phyloP scores from a whole-genome alignment of 208 protist species.

The Acanthamoeba castellanii region DNA sequence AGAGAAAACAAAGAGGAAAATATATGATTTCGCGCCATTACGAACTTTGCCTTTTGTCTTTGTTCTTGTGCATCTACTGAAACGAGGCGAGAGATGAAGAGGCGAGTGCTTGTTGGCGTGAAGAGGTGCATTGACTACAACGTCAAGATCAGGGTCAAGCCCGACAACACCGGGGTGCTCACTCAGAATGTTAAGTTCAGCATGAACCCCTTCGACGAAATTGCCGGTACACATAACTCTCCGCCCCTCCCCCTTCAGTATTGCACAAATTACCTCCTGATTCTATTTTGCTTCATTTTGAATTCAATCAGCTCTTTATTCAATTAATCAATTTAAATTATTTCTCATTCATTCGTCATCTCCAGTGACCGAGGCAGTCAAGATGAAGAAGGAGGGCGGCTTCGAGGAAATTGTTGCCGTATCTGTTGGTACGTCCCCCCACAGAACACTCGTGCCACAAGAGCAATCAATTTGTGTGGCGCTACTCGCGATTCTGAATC shows the following conservation, averaged over 20 bases:
- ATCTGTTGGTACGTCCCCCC: slow-evolving; percentile 90
- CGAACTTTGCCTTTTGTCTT: too few species aligned
- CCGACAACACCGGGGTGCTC: slow-evolving; percentile 95
- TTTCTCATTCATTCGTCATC: too few species aligned
- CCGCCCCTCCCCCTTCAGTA: neutral
- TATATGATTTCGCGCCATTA: too few species aligned
- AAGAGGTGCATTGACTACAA: slow-evolving; percentile 98
- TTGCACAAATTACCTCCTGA: neutral
- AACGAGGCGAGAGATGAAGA: too few species aligned
- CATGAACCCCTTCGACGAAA: slow-evolving; percentile 98
- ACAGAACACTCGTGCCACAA: too few species aligned
- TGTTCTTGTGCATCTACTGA: too few species aligned
- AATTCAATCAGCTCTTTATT: neutral
- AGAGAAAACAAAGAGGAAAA: too few species aligned
- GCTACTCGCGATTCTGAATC: too few species aligned
- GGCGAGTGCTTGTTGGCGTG: slow-evolving; percentile 96
- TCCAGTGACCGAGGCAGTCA: slow-evolving; percentile 94
- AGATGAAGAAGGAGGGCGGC: slow-evolving; percentile 93
- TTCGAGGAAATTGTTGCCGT: slow-evolving; percentile 93
- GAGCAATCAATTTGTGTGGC: too few species aligned
- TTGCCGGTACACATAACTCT: slow-evolving; percentile 89
- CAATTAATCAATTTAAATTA: too few species aligned
- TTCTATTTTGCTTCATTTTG: neutral
- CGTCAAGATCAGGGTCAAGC: slow-evolving; percentile 96
- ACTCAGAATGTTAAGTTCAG: slow-evolving; percentile 96